phyloP scores from a whole-genome alignment of 768 basidiomycete species.

The Kwoniella sp. region DNA sequence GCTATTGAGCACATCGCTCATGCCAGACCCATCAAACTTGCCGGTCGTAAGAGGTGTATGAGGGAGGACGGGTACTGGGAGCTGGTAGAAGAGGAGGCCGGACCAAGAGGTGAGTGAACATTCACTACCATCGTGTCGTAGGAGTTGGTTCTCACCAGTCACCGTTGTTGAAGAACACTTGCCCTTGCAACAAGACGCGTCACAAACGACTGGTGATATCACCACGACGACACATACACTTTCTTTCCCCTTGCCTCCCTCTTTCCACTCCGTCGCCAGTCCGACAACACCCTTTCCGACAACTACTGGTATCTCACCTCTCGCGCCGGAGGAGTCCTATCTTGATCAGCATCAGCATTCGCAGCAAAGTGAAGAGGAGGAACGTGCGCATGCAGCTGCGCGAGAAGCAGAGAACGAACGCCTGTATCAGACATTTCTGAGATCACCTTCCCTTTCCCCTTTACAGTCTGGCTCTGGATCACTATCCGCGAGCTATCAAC shows the following conservation, averaged over 20 bases:
- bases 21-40: slow-evolving; percentile 8
- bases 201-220: slow-evolving; percentile 28
- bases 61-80: slow-evolving; percentile 19
- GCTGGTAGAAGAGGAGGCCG: slow-evolving; percentile 7
- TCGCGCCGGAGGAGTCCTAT: too few species aligned
- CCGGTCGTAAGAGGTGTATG: slow-evolving; percentile 9
- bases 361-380: not conserved
- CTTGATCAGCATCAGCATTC: too few species aligned
- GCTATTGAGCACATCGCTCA: slow-evolving; percentile 20
- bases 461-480: slow-evolving; percentile 5
- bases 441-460: slow-evolving; percentile 13
- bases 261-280: slow-evolving; percentile 6
- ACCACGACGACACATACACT: slow-evolving; percentile 22
- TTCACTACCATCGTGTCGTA: not conserved
- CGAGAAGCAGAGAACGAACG: slow-evolving; percentile 13
- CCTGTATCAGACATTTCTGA: slow-evolving; percentile 13
- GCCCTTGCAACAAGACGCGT: slow-evolving; percentile 8
- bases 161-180: slow-evolving; percentile 1
- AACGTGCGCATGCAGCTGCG: not conserved
- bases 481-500: not conserved
- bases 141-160: too few species aligned
- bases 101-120: slow-evolving; percentile 13
- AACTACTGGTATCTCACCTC: too few species aligned
- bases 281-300: slow-evolving; percentile 1
- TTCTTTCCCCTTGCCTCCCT: slow-evolving; percentile 21